Evolutionary conservation across 2,329 filamentous ascomycete species (phyloP).

Genomic region (Pseudogymnoascus sp.): DNA sequence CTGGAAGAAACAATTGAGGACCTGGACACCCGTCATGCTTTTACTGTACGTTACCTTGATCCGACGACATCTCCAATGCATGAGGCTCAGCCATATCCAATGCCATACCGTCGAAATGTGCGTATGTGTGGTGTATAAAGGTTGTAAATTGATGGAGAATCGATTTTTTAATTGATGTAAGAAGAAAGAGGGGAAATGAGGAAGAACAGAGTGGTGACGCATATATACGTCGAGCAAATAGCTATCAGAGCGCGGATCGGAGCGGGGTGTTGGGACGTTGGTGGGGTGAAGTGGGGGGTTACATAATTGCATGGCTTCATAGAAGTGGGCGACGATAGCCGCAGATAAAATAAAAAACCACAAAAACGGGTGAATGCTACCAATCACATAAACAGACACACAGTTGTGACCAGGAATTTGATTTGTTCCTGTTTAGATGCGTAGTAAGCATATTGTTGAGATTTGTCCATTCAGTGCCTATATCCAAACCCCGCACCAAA

Average conservation of each 20-base stretch:
- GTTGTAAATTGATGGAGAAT: not conserved
- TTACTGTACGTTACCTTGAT: conserved; percentile 35
- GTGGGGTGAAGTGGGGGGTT: conserved; percentile 3
- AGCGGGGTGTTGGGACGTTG: not conserved
- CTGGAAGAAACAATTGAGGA: not conserved
- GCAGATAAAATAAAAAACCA: not conserved
- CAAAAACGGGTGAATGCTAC: not conserved
- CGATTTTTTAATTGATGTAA: not conserved
- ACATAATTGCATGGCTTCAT: conserved; percentile 4
- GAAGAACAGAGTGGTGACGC: not conserved
- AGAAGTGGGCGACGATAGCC: conserved; percentile 2
- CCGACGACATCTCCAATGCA: conserved; percentile 29
- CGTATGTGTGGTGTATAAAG: not conserved
- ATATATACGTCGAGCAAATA: not conserved
- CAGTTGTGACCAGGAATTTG: not conserved
- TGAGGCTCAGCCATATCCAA: conserved; percentile 14
- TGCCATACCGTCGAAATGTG: conserved; percentile 9
- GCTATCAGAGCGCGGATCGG: not conserved
- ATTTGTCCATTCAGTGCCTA: not conserved
- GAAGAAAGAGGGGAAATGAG: not conserved
- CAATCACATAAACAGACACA: not conserved
- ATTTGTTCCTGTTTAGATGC: not conserved
- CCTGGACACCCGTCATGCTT: conserved; percentile 33
- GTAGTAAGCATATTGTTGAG: not conserved
- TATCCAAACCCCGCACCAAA: not conserved